Evolutionary conservation across 768 basidiomycete species (phyloP).

Genomic region (Amanita inopinata): DNA sequence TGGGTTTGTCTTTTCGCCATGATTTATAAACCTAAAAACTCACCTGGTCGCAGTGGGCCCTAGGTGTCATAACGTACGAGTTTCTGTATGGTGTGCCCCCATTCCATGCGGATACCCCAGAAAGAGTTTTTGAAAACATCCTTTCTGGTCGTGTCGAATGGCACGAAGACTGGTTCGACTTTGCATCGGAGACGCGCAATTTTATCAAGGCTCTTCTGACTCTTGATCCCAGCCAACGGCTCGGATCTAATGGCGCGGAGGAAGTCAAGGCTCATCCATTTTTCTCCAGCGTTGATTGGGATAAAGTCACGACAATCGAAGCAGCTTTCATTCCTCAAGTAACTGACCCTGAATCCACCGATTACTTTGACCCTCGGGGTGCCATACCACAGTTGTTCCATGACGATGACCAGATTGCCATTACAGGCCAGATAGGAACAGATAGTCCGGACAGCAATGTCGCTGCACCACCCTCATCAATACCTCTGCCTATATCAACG

Average conservation of each 20-base stretch:
- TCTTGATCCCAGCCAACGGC: conserved; percentile 65
- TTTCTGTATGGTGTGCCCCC: conserved; percentile 96
- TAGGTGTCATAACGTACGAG: conserved; percentile 97
- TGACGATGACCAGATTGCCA: conserved; percentile 65
- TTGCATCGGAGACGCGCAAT: conserved; percentile 77
- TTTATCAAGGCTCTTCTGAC: conserved; percentile 85
- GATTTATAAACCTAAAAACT: conserved; percentile 8
- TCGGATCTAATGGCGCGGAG: conserved; percentile 80
- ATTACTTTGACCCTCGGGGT: conserved; percentile 97
- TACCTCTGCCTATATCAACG: conserved; percentile 29
- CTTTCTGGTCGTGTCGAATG: conserved; percentile 89
- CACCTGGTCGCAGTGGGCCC: conserved; percentile 69
- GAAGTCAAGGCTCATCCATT: conserved; percentile 93
- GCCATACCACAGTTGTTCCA: conserved; percentile 87
- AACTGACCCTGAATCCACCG: conserved; percentile 95
- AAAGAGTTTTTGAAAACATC: conserved; percentile 98
- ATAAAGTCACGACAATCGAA: conserved; percentile 77
- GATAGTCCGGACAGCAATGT: conserved; percentile 35
- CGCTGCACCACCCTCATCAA: conserved; percentile 31
- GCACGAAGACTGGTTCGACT: conserved; percentile 90
- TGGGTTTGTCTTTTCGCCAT: conserved; percentile 56
- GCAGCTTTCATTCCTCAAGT: conserved; percentile 95
- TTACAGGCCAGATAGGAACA: conserved; percentile 36
- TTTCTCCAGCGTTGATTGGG: conserved; percentile 89
- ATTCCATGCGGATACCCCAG: conserved; percentile 95